These are phyloP conservation scores for Yamadazyma dushanensis DNA, from an alignment of 1,139 yeast species.

Conservation along the genomic window DNA sequence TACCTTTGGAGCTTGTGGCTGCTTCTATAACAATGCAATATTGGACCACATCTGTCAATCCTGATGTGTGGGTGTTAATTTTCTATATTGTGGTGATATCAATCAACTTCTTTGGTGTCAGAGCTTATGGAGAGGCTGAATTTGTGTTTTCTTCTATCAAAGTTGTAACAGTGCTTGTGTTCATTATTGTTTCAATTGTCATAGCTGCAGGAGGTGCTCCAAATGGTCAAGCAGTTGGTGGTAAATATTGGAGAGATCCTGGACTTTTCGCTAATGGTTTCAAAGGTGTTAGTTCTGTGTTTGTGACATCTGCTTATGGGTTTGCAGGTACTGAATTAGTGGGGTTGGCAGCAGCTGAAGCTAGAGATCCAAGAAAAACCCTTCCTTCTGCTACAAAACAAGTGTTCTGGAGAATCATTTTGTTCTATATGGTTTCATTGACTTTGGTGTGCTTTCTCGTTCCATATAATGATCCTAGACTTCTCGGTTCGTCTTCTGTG, in stretches of 20 bases:
- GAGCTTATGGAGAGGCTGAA: constrained; percentile 48
- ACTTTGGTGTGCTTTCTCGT: constrained; percentile 40
- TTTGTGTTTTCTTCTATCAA: constrained; percentile 38
- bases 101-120: constrained; percentile 41
- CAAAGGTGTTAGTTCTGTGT: constrained; percentile 41
- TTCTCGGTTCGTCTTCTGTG: constrained; percentile 30
- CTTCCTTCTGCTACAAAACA: constrained; percentile 45
- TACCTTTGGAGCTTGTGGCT: constrained; percentile 40
- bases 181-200: constrained; percentile 42
- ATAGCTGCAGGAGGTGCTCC: constrained; percentile 45
- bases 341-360: constrained; percentile 43
- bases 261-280: constrained; percentile 46
- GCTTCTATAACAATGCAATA: constrained; percentile 41
- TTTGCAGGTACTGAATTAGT: constrained; percentile 45
- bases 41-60: constrained; percentile 38
- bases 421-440: constrained; percentile 41
- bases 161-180: constrained; percentile 41
- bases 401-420: constrained; percentile 46
- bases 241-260: constrained; percentile 39
- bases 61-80: constrained; percentile 41
- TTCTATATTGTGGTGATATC: constrained; percentile 37
- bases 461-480: constrained; percentile 31
- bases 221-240: constrained; percentile 37
- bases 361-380: constrained; percentile 38
- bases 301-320: constrained; percentile 45